Conservation (phyloP, 495 filamentous ascomycete genomes). For the Viridothelium virens region DNA sequence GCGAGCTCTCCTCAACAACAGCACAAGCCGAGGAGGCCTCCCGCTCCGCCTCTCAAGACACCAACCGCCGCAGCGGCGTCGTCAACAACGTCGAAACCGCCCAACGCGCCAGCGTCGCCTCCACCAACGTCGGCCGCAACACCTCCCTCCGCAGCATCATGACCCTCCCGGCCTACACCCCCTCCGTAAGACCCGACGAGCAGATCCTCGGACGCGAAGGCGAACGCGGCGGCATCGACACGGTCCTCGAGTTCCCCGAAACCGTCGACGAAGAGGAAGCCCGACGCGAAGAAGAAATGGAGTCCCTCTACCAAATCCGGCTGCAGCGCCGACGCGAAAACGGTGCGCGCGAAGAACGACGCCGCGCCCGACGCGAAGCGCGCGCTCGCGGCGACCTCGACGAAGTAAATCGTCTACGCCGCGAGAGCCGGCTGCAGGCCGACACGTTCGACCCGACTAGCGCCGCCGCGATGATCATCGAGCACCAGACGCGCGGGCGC, state of each 20-base stretch:
- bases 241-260: constrained; percentile 79
- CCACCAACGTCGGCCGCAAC: constrained; percentile 62
- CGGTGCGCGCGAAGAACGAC: constrained; percentile 66
- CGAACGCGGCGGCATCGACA: constrained; percentile 79
- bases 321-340: constrained; percentile 66
- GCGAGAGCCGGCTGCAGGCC: constrained; percentile 35
- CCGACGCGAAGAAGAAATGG: constrained; percentile 87
- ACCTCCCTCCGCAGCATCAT: constrained; percentile 85
- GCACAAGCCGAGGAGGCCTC: background rate
- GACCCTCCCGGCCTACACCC: constrained; percentile 76
- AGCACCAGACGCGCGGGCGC: constrained; percentile 58
- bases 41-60: background rate
- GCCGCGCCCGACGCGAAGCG: constrained; percentile 58
- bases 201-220: constrained; percentile 85
- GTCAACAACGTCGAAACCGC: constrained; percentile 9
- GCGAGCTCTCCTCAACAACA: constrained; percentile 3
- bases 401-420: constrained; percentile 53
- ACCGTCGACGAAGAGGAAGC: constrained; percentile 65
- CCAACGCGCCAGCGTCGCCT: constrained; percentile 13
- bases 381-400: constrained; percentile 58
- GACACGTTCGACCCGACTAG: constrained; percentile 15
- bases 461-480: constrained; percentile 44
- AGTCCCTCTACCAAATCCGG: constrained; percentile 82
- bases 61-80: background rate
- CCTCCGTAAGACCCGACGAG: constrained; percentile 63